A percentile compares a stretch with the other conserved stretches of the same genome.
Conservation (phyloP, 257 asterid genomes). For the Solanum rostratum region DNA sequence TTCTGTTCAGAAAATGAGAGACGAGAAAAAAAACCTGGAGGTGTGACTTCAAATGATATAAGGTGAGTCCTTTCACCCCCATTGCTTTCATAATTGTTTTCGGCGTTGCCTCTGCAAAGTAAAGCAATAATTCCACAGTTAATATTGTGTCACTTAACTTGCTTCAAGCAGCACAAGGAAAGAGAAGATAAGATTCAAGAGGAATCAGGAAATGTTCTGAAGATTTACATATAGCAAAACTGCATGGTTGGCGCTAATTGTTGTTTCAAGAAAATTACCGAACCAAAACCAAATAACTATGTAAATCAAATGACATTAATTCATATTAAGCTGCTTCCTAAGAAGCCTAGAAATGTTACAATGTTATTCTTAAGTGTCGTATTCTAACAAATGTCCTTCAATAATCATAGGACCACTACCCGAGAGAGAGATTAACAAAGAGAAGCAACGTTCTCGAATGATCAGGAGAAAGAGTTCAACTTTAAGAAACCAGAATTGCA, state of each 20-base stretch:
- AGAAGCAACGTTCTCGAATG: not conserved
- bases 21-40: conserved; percentile 54
- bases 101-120: conserved; percentile 79
- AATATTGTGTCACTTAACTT: not conserved
- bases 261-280: not conserved
- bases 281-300: not conserved
- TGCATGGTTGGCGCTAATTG: not conserved
- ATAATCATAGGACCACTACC: not conserved
- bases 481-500: not conserved
- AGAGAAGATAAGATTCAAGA: not conserved
- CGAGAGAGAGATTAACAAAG: not conserved
- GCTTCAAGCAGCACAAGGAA: not conserved
- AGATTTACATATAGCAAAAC: not conserved
- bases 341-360: not conserved
- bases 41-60: conserved; percentile 92
- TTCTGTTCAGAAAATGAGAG: not conserved
- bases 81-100: conserved; percentile 76
- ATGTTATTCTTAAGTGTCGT: not conserved
- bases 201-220: not conserved
- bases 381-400: not conserved
- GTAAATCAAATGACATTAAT: not conserved
- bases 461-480: not conserved
- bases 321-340: not conserved
- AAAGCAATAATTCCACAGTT: not conserved
- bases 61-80: conserved; percentile 94